Conservation (phyloP, 1,139 yeast genomes). For the Barnettozyma hawaiiensis region DNA sequence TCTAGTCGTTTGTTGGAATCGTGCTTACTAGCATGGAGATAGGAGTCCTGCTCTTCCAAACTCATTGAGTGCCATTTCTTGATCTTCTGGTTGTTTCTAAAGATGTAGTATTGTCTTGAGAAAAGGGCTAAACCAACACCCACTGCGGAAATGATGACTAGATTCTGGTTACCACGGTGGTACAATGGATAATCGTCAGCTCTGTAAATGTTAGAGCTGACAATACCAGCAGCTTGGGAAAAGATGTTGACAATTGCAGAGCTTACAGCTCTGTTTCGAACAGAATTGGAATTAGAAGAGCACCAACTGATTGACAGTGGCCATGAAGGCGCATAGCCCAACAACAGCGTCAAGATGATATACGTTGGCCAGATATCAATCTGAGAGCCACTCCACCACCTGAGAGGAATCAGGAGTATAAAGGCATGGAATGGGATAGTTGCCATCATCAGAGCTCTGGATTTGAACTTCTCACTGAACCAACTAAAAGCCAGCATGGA, state of each 20-base stretch:
- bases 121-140: constrained; percentile 11
- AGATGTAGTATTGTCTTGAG: constrained; percentile 38
- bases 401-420: constrained; percentile 32
- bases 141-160: constrained; percentile 15
- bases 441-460: constrained; percentile 33
- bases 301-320: constrained; percentile 58
- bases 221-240: constrained; percentile 42
- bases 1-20: constrained; percentile 53
- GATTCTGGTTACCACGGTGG: constrained; percentile 43
- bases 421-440: constrained; percentile 31
- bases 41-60: constrained; percentile 41
- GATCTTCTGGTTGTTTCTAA: constrained; percentile 42
- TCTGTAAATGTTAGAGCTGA: constrained; percentile 48
- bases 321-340: constrained; percentile 46
- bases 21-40: constrained; percentile 40
- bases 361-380: constrained; percentile 48
- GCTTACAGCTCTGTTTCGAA: constrained; percentile 52
- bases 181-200: constrained; percentile 51
- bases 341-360: constrained; percentile 37
- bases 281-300: constrained; percentile 55
- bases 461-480: constrained; percentile 36
- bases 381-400: constrained; percentile 49
- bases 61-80: constrained; percentile 44
- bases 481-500: constrained; percentile 36
- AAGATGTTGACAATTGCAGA: constrained; percentile 58